phyloP scores from a whole-genome alignment of 352 stramenopile genomes.

The Phytophthora fragariaefolia region DNA sequence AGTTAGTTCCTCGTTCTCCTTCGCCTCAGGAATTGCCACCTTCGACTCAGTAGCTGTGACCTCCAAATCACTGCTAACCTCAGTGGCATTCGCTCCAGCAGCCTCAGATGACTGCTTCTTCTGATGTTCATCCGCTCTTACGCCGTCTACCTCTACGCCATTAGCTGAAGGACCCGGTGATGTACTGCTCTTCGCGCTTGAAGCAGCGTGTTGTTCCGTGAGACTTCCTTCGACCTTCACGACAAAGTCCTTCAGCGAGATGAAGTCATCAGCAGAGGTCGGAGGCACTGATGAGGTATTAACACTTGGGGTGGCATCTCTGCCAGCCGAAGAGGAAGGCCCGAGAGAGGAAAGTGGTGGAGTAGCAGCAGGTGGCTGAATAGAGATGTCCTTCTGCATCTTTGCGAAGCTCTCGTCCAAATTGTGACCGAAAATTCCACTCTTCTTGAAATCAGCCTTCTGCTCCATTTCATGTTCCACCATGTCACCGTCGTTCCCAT shows the following conservation, averaged over 20 bases:
- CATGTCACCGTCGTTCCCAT: constrained; percentile 10
- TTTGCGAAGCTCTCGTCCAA: constrained; percentile 35
- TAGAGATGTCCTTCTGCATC: constrained; percentile 42
- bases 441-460: constrained; percentile 17
- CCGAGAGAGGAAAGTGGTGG: constrained; percentile 24
- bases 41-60: constrained; percentile 5
- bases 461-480: constrained; percentile 5
- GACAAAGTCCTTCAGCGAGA: constrained; percentile 61
- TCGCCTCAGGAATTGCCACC: constrained; percentile 7
- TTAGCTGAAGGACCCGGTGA: constrained; percentile 34
- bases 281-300: background rate
- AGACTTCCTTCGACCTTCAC: constrained; percentile 45
- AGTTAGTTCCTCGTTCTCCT: background rate
- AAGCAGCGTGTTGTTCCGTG: constrained; percentile 23
- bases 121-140: constrained; percentile 22
- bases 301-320: constrained; percentile 10
- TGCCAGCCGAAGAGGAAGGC: constrained; percentile 18
- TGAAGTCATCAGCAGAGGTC: constrained; percentile 42
- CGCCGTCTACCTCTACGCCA: constrained; percentile 18
- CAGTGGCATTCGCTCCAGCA: constrained; percentile 6
- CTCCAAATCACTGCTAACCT: constrained; percentile 11
- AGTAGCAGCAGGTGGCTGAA: constrained; percentile 17
- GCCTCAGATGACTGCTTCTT: constrained; percentile 16
- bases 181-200: constrained; percentile 35
- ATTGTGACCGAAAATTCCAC: constrained; percentile 16